Base-by-base conservation (phyloP, 1,284 basidiomycete genomes). In the Flammula alnicola region DNA sequence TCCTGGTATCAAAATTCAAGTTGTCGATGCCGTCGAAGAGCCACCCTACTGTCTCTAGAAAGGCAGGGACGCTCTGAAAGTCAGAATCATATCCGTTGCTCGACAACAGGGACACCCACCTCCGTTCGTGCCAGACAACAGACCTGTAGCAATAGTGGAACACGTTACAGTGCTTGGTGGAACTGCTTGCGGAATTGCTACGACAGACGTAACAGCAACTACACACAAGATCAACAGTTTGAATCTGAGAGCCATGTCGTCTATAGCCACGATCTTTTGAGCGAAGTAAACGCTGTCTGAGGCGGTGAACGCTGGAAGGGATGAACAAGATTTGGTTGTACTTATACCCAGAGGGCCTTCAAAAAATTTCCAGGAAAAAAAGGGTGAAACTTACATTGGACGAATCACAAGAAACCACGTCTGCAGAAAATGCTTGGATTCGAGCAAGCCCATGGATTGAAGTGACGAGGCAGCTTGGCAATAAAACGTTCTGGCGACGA, bases 1-100 rank as follows among this genome's bases (percentile, higher is more conserved):
- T 47, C 6, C 45, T 27, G 10, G 45, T 47, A 16, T 47, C 45
- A 20, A 23, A 47, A 19, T 39, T 47, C 11, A 47, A 25, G 12
- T 14, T 29, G 12, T 47, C 45, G 19, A 47, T 26, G 20, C 45
- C 45, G 17, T 47, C 45, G n/a, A 47, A 47, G 19, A 47, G 10
- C 45, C 45, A 47, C 10, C 45, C 45, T 14, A 40, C 37, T 2
- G 30, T 33, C 29, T 47, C 45, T 47, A 16, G 6, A 29, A 29
- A 5, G 6, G 23, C 16, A 4, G 12, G 11, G 25, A n/a, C 22
- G 1, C 4, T 6, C 31, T 26, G 8, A 10, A 8, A 25, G 17
- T 16, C 6, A 16, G 12, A 20, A 8, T n/a, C 4, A 22, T 10
- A 16, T 8, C 4, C 4, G 14, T 4, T n/a, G n/a, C n/a, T n/a